Base-by-base conservation (phyloP, 75 land plant genomes). In the Gnetum montanum region DNA sequence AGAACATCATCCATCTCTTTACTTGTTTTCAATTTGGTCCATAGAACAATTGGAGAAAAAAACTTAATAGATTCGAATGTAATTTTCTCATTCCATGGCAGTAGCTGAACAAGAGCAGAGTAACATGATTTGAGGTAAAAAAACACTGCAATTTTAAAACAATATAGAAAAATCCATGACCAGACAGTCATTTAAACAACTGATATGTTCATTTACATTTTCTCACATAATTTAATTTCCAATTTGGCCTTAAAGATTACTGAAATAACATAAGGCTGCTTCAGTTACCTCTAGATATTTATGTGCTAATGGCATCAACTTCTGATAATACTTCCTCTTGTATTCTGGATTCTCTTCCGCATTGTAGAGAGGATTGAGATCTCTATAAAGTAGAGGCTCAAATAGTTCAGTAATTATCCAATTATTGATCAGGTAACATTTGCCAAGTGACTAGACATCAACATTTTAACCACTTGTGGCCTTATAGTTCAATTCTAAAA, bases 61-160 rank as follows among this genome's bases (percentile, higher is more conserved):
- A 94, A 90, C 49, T 66, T 81, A 35, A 94, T 28, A 23, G 98
- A 94, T 54, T 94, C 98, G 27, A 80, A 55, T 26, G 98, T 94
- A 38, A 94, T 68, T 64, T 85, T 80, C 46, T 79, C 92, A 45
- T 96, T 96, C 98, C 98, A 94, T 20, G 98, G 98, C 40, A 94
- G 78, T 58, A 89, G 70, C 98, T 93, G 96, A 75, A 82, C 26
- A n/a, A n/a, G n/a, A n/a, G n/a, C n/a, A n/a, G n/a, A 40, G 10
- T 40, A 16, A 49, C 51, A 49, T 15, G 20, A 40, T 40, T 15
- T 15, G 10, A 15, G 41, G 41, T 10, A 40, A 40, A 40, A 40
- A 10, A 40, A 40, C 41, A 40, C 10, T 10, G 15, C 15, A 15
- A 10, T n/a, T n/a, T n/a, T n/a, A n/a, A n/a, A n/a, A n/a, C n/a